These are phyloP conservation scores for Myrmaecium sp. DNA, from an alignment of 2,329 filamentous ascomycete genomes.

Conservation along the genomic window DNA sequence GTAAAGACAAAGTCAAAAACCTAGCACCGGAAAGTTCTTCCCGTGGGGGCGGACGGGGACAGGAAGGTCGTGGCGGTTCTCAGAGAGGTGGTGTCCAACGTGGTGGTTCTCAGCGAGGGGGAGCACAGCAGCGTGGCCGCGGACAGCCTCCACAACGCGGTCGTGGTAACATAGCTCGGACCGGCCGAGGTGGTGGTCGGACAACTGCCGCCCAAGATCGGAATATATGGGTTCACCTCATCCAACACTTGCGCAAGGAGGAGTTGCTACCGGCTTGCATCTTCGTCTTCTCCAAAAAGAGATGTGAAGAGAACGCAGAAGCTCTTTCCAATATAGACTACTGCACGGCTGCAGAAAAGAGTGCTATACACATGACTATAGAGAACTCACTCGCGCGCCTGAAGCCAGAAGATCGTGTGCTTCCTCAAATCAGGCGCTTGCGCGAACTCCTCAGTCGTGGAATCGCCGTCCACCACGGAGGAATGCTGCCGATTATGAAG, in stretches of 20 bases:
- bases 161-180: slow-evolving; percentile 75
- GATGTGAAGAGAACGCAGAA: slow-evolving; percentile 93
- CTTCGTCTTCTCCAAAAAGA: slow-evolving; percentile 96
- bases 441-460: slow-evolving; percentile 73
- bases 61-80: slow-evolving; percentile 34
- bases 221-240: slow-evolving; percentile 90
- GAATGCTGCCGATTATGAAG: slow-evolving; percentile 88
- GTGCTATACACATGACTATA: slow-evolving; percentile 91
- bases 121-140: slow-evolving; percentile 35
- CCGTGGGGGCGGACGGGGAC: slow-evolving; percentile 36
- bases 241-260: slow-evolving; percentile 77
- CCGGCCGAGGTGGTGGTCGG: slow-evolving; percentile 68
- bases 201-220: slow-evolving; percentile 87
- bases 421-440: slow-evolving; percentile 85
- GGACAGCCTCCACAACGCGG: slow-evolving; percentile 36
- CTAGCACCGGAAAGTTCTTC: slow-evolving; percentile 33
- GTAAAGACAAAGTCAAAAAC: slow-evolving; percentile 58
- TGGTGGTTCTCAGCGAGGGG: slow-evolving; percentile 33
- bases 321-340: slow-evolving; percentile 92
- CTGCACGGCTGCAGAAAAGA: slow-evolving; percentile 85
- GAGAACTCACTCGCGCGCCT: slow-evolving; percentile 85
- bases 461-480: slow-evolving; percentile 91
- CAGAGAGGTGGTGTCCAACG: slow-evolving; percentile 35
- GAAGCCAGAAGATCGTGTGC: slow-evolving; percentile 70
- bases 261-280: slow-evolving; percentile 83